Percentiles rank a stretch among this genome's conserved stretches.
Conservation (phyloP, 345 rosid genomes). For the Melastoma malabathricum region DNA sequence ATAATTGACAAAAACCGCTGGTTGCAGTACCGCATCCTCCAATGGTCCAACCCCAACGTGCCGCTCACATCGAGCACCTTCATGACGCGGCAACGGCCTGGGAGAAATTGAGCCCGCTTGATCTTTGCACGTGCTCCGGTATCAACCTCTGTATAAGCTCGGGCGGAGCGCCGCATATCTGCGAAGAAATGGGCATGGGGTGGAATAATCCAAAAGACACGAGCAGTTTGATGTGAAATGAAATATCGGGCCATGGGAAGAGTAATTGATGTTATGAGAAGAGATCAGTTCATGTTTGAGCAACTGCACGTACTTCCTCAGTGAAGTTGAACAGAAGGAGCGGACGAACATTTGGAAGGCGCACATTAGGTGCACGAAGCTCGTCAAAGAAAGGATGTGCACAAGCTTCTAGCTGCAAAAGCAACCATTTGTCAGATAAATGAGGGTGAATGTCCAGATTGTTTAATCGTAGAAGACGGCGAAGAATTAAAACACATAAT, state of each 20-base stretch:
- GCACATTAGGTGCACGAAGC: conserved; percentile 66
- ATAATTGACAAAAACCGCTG: too few species aligned
- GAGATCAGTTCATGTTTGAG: too few species aligned
- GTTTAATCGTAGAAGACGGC: too few species aligned
- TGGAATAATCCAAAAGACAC: background rate
- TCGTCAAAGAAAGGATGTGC: conserved; percentile 77
- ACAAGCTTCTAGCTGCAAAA: conserved; percentile 58
- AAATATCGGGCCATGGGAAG: too few species aligned
- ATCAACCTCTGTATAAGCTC: conserved; percentile 57
- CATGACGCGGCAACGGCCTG: conserved; percentile 3
- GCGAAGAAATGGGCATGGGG: conserved; percentile 2
- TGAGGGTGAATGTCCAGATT: too few species aligned
- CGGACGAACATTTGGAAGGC: conserved; percentile 60
- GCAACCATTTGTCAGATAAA: too few species aligned
- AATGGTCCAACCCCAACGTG: background rate
- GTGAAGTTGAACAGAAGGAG: conserved; percentile 65
- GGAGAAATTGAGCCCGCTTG: conserved; percentile 21
- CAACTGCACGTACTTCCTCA: conserved; percentile 34
- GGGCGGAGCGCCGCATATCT: conserved; percentile 56
- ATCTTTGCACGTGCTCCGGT: conserved; percentile 55
- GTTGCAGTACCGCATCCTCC: too few species aligned
- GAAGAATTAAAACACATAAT: too few species aligned
- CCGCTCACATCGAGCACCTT: too few species aligned
- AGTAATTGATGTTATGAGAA: background rate
- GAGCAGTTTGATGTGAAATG: background rate